phyloP scores from a whole-genome alignment of 768 basidiomycete genomes.

The Clavulina sp. region DNA sequence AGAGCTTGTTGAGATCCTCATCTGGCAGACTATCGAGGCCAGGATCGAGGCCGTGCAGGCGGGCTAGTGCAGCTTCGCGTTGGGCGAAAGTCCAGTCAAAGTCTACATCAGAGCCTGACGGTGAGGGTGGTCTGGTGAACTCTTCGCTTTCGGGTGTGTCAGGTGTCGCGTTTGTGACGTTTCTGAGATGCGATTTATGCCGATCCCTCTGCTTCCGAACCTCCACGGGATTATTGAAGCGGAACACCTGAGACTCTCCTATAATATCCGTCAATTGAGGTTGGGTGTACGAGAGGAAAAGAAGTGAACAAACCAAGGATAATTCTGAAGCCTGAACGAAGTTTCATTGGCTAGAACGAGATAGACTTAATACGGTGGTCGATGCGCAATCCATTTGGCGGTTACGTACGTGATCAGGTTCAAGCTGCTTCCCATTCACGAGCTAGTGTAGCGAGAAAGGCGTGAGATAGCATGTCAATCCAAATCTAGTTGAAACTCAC shows the following conservation, averaged over 20 bases:
- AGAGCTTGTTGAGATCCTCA: constrained; percentile 84
- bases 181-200: constrained; percentile 47
- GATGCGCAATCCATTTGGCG: background rate
- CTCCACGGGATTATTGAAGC: constrained; percentile 91
- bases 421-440: constrained; percentile 81
- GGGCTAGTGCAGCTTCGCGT: constrained; percentile 78
- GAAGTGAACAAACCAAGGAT: constrained; percentile 57
- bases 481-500: constrained; percentile 28
- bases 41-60: constrained; percentile 65
- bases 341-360: constrained; percentile 45
- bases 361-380: background rate
- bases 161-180: constrained; percentile 42
- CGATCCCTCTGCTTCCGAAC: constrained; percentile 83
- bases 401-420: constrained; percentile 48
- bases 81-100: constrained; percentile 98
- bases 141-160: constrained; percentile 32
- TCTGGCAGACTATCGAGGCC: constrained; percentile 85
- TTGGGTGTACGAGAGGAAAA: constrained; percentile 1
- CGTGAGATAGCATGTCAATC: constrained; percentile 6
- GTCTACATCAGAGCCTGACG: constrained; percentile 59
- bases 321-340: constrained; percentile 88
- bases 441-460: constrained; percentile 38
- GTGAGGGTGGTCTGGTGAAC: constrained; percentile 23
- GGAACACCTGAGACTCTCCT: constrained; percentile 95
- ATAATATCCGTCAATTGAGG: constrained; percentile 5